Conservation (phyloP, 805 yeast genomes). For the Grigorovia yakushimaensis region DNA sequence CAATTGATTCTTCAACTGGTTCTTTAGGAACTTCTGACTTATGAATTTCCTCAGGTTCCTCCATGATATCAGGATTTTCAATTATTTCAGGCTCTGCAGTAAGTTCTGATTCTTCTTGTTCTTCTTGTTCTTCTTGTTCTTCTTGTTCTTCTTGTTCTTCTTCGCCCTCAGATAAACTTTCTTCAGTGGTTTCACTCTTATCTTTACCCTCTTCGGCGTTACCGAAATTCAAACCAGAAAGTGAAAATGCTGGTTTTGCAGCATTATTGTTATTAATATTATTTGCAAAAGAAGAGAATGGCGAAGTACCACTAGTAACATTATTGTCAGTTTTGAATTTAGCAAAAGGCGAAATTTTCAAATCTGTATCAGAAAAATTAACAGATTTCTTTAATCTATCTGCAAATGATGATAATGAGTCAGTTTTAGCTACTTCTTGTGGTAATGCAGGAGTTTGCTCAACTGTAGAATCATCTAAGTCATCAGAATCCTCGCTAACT, state of each 20-base stretch:
- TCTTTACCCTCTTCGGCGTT: not conserved
- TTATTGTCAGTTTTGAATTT: not conserved
- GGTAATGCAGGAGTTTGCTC: constrained; percentile 14
- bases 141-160: not conserved
- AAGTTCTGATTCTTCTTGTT: not conserved
- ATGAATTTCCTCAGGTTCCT: not conserved
- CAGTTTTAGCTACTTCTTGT: not conserved
- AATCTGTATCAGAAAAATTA: constrained; percentile 9
- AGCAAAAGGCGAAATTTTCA: constrained; percentile 3
- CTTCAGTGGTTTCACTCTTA: not conserved
- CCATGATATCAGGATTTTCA: not conserved
- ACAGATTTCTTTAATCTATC: constrained; percentile 24
- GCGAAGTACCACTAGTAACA: constrained; percentile 8
- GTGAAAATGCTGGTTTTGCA: constrained; percentile 5
- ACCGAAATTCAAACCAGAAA: not conserved
- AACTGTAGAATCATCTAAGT: constrained; percentile 16
- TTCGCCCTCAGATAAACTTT: not conserved
- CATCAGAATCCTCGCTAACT: constrained; percentile 2
- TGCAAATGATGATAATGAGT: constrained; percentile 16
- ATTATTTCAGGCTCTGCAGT: not conserved
- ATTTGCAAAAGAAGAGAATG: constrained; percentile 20
- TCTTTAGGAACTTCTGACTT: not conserved
- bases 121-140: not conserved
- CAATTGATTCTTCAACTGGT: not conserved
- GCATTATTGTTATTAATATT: constrained; percentile 10